A percentile compares a stretch with the other conserved stretches of the same genome.
Evolutionary conservation across 2,329 filamentous ascomycete genomes (phyloP).

Genomic region (Pochonia chlamydosporia): DNA sequence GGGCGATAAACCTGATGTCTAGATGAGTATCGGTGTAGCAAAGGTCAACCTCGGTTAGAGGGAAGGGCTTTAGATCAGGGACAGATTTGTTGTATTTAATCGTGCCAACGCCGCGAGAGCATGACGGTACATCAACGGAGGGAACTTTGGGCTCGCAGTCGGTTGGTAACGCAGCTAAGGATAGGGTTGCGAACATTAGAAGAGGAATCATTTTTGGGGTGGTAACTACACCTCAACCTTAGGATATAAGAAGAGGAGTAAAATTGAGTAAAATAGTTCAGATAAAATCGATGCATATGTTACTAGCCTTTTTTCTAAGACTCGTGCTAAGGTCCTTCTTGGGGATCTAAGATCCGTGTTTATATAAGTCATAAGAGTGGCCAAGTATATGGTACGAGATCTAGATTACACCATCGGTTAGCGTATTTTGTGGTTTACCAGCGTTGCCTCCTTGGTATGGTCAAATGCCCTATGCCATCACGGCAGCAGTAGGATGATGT

Average conservation of each 20-base stretch:
- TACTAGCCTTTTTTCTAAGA: background rate
- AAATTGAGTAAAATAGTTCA: background rate
- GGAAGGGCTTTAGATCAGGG: constrained; percentile 34
- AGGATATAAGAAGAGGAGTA: background rate
- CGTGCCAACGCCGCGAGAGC: constrained; percentile 25
- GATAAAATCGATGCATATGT: background rate
- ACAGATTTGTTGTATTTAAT: constrained; percentile 35
- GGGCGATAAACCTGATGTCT: constrained; percentile 36
- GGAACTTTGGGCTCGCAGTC: constrained; percentile 13
- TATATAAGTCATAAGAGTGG: too few species aligned
- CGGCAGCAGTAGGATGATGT: too few species aligned
- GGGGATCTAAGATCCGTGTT: too few species aligned
- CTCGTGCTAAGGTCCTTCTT: too few species aligned
- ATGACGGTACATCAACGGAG: constrained; percentile 31
- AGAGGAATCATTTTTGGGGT: constrained; percentile 1
- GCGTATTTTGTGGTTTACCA: too few species aligned
- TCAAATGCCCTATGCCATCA: too few species aligned
- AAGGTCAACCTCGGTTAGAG: constrained; percentile 37
- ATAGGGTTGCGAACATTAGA: constrained; percentile 1
- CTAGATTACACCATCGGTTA: too few species aligned
- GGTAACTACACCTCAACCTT: background rate
- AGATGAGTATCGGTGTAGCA: constrained; percentile 38
- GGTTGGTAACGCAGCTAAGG: constrained; percentile 2
- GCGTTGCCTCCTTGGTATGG: too few species aligned
- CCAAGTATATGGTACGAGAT: too few species aligned